Conservation (phyloP, 495 filamentous ascomycete genomes). For the Wilcoxina mikolae region DNA sequence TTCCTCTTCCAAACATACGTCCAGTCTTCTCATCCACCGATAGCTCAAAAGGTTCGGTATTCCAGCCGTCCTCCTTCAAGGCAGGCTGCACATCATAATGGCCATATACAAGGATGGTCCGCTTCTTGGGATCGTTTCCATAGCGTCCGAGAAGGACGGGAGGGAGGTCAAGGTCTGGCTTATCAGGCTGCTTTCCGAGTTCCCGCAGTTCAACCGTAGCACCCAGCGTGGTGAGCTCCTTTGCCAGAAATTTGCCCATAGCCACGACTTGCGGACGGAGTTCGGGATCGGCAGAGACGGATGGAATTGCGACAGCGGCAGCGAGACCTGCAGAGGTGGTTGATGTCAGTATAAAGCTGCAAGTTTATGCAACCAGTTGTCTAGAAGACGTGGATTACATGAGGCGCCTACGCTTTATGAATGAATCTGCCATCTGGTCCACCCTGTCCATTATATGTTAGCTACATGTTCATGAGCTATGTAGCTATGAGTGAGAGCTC, state of each 20-base stretch:
- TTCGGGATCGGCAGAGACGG: constrained; percentile 78
- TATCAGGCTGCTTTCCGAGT: constrained; percentile 78
- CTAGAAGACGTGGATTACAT: neutral
- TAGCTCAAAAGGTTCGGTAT: constrained; percentile 84
- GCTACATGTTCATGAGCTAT: neutral
- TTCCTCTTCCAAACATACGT: constrained; percentile 89
- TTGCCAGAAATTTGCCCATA: constrained; percentile 86
- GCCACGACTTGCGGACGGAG: constrained; percentile 79
- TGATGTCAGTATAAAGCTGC: neutral
- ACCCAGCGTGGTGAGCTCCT: constrained; percentile 66
- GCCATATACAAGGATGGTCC: constrained; percentile 89
- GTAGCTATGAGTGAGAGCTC: constrained; percentile 6
- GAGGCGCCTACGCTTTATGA: constrained; percentile 61
- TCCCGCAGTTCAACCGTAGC: constrained; percentile 70
- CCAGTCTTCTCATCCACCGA: constrained; percentile 66
- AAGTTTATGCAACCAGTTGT: neutral
- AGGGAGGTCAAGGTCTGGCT: constrained; percentile 78
- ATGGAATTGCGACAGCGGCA: constrained; percentile 89
- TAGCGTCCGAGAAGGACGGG: constrained; percentile 86
- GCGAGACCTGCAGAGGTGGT: constrained; percentile 42
- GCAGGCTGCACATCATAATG: constrained; percentile 99
- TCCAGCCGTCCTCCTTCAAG: constrained; percentile 85
- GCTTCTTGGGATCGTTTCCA: constrained; percentile 77
- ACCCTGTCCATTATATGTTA: constrained; percentile 38
- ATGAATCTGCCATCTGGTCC: constrained; percentile 59